Evolutionary conservation across 78 protist species (phyloP).

Genomic region (Dictyostelium citrinum): DNA sequence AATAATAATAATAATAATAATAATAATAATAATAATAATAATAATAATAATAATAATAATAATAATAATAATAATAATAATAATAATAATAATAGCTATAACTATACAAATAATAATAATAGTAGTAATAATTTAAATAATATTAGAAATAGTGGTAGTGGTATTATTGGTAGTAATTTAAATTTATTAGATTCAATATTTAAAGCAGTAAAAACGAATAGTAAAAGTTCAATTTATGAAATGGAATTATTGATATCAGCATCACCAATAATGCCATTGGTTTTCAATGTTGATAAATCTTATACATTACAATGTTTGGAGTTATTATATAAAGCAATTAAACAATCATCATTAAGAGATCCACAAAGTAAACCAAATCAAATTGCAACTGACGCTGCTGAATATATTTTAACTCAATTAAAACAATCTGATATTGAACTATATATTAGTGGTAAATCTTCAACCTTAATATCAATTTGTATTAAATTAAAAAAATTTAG

Average conservation of each 20-base stretch:
- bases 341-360: background rate
- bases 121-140: background rate
- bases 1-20: no score
- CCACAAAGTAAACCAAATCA: background rate
- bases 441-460: background rate
- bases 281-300: background rate
- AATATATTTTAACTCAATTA: background rate
- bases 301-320: background rate
- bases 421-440: background rate
- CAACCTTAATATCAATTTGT: background rate
- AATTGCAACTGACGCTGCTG: background rate
- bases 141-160: background rate
- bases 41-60: no score
- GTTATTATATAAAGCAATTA: background rate
- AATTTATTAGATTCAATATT: background rate
- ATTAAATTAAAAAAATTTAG: background rate
- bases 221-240: conserved; percentile 5
- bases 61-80: no score
- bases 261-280: conserved; percentile 4
- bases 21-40: no score
- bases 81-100: no score
- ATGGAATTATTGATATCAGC: background rate
- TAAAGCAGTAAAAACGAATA: background rate
- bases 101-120: background rate
- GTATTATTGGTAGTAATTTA: background rate